These are phyloP conservation scores for Cyclocybe cylindracea DNA, from an alignment of 768 basidiomycete genomes.

Conservation along the genomic window DNA sequence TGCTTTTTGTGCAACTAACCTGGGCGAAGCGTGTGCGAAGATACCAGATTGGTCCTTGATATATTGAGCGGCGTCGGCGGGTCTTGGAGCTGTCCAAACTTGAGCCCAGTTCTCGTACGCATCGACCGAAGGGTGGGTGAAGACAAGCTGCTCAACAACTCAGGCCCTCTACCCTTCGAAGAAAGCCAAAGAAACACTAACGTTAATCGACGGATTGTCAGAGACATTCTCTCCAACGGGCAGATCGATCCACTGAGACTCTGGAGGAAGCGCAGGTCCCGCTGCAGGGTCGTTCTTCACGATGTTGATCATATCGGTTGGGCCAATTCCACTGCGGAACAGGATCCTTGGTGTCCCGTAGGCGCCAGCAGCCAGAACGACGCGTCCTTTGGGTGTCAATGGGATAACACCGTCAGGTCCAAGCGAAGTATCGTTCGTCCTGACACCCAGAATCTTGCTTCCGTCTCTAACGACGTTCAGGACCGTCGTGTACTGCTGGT, in stretches of 20 bases:
- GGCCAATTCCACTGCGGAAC: slow-evolving; percentile 64
- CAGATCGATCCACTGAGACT: slow-evolving; percentile 54
- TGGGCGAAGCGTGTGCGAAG: slow-evolving; percentile 55
- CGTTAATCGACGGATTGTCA: slow-evolving; percentile 67
- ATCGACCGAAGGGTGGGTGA: slow-evolving; percentile 63
- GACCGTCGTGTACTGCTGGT: slow-evolving; percentile 49
- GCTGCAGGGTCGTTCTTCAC: slow-evolving; percentile 49
- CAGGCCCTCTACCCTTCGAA: neutral
- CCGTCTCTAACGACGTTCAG: slow-evolving; percentile 58
- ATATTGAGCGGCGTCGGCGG: slow-evolving; percentile 60
- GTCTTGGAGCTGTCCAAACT: slow-evolving; percentile 53
- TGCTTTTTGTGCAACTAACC: slow-evolving; percentile 1
- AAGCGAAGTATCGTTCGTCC: slow-evolving; percentile 58
- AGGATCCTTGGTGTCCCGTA: slow-evolving; percentile 59
- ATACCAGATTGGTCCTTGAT: slow-evolving; percentile 52
- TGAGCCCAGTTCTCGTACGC: slow-evolving; percentile 68
- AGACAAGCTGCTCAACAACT: slow-evolving; percentile 43
- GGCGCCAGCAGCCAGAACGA: slow-evolving; percentile 59
- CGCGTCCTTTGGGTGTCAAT: slow-evolving; percentile 55
- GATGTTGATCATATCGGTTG: slow-evolving; percentile 53
- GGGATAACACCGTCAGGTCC: slow-evolving; percentile 58
- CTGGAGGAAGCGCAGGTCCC: slow-evolving; percentile 47
- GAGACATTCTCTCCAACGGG: slow-evolving; percentile 59
- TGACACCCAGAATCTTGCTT: slow-evolving; percentile 54
- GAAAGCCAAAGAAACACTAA: slow-evolving; percentile 8